Evolutionary conservation across 768 basidiomycete species (phyloP).

Genomic region (Pulveroboletus ravenelii): DNA sequence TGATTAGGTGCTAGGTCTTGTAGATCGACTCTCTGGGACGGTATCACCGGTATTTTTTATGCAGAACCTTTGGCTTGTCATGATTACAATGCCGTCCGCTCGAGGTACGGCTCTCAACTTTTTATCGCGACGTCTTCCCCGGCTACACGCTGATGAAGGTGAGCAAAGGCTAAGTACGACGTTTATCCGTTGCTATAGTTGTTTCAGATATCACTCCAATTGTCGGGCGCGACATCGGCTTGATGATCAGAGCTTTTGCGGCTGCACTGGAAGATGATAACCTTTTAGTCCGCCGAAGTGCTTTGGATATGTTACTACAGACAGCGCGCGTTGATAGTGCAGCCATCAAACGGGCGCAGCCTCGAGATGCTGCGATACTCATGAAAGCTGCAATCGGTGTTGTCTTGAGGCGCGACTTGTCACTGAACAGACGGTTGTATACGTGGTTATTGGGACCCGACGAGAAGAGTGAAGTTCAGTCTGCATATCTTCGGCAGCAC

Average conservation of each 20-base stretch:
- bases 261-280: slow-evolving; percentile 93
- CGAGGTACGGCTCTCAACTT: slow-evolving; percentile 87
- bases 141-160: slow-evolving; percentile 69
- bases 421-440: slow-evolving; percentile 88
- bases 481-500: slow-evolving; percentile 62
- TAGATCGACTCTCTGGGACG: slow-evolving; percentile 78
- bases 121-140: slow-evolving; percentile 75
- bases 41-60: slow-evolving; percentile 89
- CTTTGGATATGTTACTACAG: slow-evolving; percentile 79
- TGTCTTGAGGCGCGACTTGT: slow-evolving; percentile 87
- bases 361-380: slow-evolving; percentile 73
- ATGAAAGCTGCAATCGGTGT: slow-evolving; percentile 85
- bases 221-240: slow-evolving; percentile 81
- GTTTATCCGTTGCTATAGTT: slow-evolving; percentile 5
- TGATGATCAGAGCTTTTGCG: slow-evolving; percentile 92
- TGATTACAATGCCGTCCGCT: slow-evolving; percentile 83
- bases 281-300: slow-evolving; percentile 80
- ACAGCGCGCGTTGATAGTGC: slow-evolving; percentile 70
- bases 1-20: slow-evolving; percentile 65
- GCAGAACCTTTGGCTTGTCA: slow-evolving; percentile 91
- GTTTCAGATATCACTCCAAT: slow-evolving; percentile 58
- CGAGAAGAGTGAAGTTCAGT: slow-evolving; percentile 72
- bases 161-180: slow-evolving; percentile 3
- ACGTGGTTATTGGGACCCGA: slow-evolving; percentile 87
- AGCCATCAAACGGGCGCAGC: slow-evolving; percentile 62